Evolutionary conservation across 768 basidiomycete species (phyloP).

Genomic region (Hygrophorus russula): DNA sequence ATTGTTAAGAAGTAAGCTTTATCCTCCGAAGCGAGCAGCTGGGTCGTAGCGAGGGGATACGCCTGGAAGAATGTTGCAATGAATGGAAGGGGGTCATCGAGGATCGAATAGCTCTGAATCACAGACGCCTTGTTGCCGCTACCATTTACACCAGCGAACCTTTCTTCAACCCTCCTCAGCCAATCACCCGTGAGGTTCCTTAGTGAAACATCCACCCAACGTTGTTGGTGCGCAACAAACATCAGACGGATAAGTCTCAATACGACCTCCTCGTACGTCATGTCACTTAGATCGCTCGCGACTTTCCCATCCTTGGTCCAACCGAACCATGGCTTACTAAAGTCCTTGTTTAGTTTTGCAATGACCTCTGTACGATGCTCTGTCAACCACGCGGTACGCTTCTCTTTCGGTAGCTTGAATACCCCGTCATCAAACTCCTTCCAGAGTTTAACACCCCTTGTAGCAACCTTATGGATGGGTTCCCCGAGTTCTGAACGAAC

Average conservation of each 20-base stretch:
- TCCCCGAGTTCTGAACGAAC: conserved; percentile 97
- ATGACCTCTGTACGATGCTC: conserved; percentile 88
- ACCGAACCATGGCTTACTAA: conserved; percentile 95
- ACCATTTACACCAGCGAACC: conserved; percentile 85
- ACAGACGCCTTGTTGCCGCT: conserved; percentile 68
- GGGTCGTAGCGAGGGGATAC: conserved; percentile 73
- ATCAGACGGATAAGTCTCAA: conserved; percentile 88
- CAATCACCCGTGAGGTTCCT: conserved; percentile 95
- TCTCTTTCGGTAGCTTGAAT: conserved; percentile 93
- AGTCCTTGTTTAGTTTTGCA: conserved; percentile 85
- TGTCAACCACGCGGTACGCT: conserved; percentile 78
- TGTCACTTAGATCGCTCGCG: conserved; percentile 81
- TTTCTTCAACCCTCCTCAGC: conserved; percentile 90
- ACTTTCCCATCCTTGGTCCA: conserved; percentile 87
- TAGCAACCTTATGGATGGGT: conserved; percentile 99
- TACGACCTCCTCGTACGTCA: conserved; percentile 97
- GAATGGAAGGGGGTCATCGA: conserved; percentile 75
- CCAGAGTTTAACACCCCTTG: conserved; percentile 94
- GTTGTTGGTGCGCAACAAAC: conserved; percentile 83
- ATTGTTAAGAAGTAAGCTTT: conserved; percentile 94
- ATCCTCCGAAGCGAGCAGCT: conserved; percentile 89
- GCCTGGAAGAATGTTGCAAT: conserved; percentile 74
- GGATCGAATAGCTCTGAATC: conserved; percentile 69
- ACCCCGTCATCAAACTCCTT: conserved; percentile 97
- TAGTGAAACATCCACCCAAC: conserved; percentile 89